phyloP scores from a whole-genome alignment of 768 basidiomycete species.

The Antrodiella citrinella region DNA sequence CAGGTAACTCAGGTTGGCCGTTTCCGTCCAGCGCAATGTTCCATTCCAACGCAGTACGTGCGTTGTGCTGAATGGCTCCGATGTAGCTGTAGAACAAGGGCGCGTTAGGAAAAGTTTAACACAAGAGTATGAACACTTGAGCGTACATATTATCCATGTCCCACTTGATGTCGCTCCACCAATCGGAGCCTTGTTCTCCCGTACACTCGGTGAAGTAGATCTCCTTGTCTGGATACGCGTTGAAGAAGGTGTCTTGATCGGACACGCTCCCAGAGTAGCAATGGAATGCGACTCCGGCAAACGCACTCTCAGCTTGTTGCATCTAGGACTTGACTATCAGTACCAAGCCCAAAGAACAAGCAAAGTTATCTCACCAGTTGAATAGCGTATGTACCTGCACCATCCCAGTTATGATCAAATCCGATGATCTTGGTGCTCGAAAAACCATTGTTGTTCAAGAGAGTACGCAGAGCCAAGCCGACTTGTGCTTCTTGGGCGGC shows the following conservation, averaged over 20 bases:
- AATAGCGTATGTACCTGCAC: constrained; percentile 55
- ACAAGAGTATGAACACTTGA: no score
- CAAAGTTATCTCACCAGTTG: constrained; percentile 32
- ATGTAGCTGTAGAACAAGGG: constrained; percentile 28
- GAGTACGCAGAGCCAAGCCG: constrained; percentile 42
- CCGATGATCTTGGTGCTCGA: constrained; percentile 55
- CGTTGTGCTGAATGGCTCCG: constrained; percentile 32
- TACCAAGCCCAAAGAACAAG: neutral
- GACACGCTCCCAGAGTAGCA: constrained; percentile 54
- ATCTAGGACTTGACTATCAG: constrained; percentile 27
- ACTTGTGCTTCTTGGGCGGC: constrained; percentile 51
- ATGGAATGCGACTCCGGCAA: constrained; percentile 64
- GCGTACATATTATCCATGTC: constrained; percentile 22
- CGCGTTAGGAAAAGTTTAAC: constrained; percentile 21
- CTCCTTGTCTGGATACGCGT: constrained; percentile 49
- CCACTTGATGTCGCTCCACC: constrained; percentile 72
- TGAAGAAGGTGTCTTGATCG: constrained; percentile 49
- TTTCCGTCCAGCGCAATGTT: constrained; percentile 58
- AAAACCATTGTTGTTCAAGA: constrained; percentile 59
- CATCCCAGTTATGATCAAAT: constrained; percentile 69
- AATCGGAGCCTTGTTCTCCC: constrained; percentile 58
- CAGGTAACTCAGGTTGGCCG: constrained; percentile 59
- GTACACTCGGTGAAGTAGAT: constrained; percentile 55
- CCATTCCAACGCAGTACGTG: constrained; percentile 60
- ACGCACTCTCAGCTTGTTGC: constrained; percentile 45